Conservation (phyloP, 2,329 filamentous ascomycete species). For the Ceratocystis destructans region DNA sequence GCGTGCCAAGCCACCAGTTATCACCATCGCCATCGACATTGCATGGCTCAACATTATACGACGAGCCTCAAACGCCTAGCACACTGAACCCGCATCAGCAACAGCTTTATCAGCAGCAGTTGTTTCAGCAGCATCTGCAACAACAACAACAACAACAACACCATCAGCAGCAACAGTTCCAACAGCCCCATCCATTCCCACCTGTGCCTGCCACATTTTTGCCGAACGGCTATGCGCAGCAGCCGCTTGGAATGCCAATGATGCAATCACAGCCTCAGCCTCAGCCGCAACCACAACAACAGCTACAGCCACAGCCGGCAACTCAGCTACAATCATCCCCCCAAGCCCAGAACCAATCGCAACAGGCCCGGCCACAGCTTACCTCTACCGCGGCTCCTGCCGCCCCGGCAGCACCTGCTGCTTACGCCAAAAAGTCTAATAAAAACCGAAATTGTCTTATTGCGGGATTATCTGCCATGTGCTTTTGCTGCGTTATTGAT, state of each 20-base stretch:
- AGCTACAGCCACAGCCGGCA: neutral
- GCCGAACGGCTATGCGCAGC: neutral
- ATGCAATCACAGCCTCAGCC: neutral
- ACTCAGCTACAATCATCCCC: neutral
- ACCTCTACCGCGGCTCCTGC: neutral
- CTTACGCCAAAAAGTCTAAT: conserved; percentile 1
- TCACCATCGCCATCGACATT: conserved; percentile 4
- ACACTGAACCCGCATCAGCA: neutral
- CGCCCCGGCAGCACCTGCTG: neutral
- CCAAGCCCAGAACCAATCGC: neutral
- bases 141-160: neutral
- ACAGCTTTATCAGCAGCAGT: neutral
- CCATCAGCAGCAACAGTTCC: neutral
- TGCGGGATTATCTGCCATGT: conserved; percentile 30
- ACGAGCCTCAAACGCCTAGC: neutral
- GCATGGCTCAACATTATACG: neutral
- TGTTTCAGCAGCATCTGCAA: neutral
- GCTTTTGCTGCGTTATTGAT: conserved; percentile 38
- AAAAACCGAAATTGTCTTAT: conserved; percentile 30
- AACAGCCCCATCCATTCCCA: neutral
- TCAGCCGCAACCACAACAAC: conserved; percentile 10
- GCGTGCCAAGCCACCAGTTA: neutral
- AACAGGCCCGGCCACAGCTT: neutral
- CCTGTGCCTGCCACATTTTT: neutral
- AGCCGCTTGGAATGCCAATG: neutral